Percentiles rank a stretch among this genome's conserved stretches.
phyloP scores from a whole-genome alignment of 1,284 basidiomycete genomes.

The Heterobasidion annosum region DNA sequence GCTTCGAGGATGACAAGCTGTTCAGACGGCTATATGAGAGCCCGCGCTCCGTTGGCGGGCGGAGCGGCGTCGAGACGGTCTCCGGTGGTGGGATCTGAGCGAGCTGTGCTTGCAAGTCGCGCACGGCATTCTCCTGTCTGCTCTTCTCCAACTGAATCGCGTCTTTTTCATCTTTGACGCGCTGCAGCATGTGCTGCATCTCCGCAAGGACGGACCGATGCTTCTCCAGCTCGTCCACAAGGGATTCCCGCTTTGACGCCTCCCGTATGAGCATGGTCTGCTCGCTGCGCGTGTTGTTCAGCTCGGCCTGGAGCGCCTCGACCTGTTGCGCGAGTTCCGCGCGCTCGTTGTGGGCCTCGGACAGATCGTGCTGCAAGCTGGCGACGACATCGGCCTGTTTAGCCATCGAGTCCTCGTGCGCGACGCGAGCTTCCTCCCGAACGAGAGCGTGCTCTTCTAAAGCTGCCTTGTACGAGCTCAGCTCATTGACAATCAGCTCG shows the following conservation, averaged over 20 bases:
- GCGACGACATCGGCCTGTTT: slow-evolving; percentile 41
- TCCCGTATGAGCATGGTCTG: slow-evolving; percentile 60
- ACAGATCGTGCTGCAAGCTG: slow-evolving; percentile 40
- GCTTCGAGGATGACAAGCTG: slow-evolving; percentile 58
- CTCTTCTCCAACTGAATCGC: slow-evolving; percentile 61
- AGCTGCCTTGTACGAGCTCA: slow-evolving; percentile 53
- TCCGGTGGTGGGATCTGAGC: slow-evolving; percentile 40
- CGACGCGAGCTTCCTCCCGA: slow-evolving; percentile 39
- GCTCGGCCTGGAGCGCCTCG: slow-evolving; percentile 46
- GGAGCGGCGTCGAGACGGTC: slow-evolving; percentile 25
- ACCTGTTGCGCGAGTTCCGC: slow-evolving; percentile 46
- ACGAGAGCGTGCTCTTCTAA: slow-evolving; percentile 43
- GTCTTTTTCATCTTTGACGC: slow-evolving; percentile 76
- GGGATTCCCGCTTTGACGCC: slow-evolving; percentile 63
- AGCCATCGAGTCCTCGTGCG: slow-evolving; percentile 40
- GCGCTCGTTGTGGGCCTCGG: slow-evolving; percentile 37
- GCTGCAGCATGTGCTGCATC: slow-evolving; percentile 65
- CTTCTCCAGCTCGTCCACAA: slow-evolving; percentile 65
- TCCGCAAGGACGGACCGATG: slow-evolving; percentile 70
- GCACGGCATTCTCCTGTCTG: slow-evolving; percentile 56
- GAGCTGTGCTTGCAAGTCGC: slow-evolving; percentile 71
- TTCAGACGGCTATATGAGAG: slow-evolving; percentile 47
- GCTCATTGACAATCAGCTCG: slow-evolving; percentile 48
- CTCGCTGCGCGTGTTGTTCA: slow-evolving; percentile 47
- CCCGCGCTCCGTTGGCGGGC: slow-evolving; percentile 43